Base-by-base conservation (phyloP, 805 yeast genomes). In the Candida michaelii region DNA sequence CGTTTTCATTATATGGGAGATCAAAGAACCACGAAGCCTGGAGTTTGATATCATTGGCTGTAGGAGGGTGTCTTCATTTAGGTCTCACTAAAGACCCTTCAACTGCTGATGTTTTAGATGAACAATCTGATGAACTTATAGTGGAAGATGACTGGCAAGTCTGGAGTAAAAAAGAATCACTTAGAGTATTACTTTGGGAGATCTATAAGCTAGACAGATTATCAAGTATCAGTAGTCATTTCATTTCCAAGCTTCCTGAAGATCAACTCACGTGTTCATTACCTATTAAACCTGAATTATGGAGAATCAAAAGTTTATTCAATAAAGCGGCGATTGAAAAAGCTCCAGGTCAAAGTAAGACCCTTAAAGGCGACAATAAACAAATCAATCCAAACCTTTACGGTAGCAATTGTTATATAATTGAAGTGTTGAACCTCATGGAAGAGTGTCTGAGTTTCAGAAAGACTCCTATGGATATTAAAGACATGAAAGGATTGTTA, bases 21-120 rank as follows among this genome's bases (percentile, higher is more conserved):
- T 36, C 50, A 17, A 50, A 48, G 21, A 43, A 45, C 36, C 29
- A 44, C 25, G 52, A 50, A 27, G 43, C 53, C 5, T 52, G 54
- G 54, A 48, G 54, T 27, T 18, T 52, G 35, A 39, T 48, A 1
- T 48, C 52, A 2, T 39, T 52, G 14, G 47, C 48, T n/a, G 48
- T 41, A 3, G 48, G 48, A 5, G 56, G 56, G 1, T 46, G 49
- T 36, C 42, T 48, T 23, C 54, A 52, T 36, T 39, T 50, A 11
- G 49, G 48, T 9, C 32, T 52, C 8, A 19, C 41, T 5, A 50
- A 47, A n/a, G 45, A 47, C 27, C 45, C 33, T 14, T 30, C 42
- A 1, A 14, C 4, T 17, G 30, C 19, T 14, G 30, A 35, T 24
- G 13, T 24, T 3, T 24, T 24, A 8, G 42, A 27, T 24, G 31